Base-by-base conservation (phyloP, 2,329 filamentous ascomycete genomes). In the Epichloe festucae region DNA sequence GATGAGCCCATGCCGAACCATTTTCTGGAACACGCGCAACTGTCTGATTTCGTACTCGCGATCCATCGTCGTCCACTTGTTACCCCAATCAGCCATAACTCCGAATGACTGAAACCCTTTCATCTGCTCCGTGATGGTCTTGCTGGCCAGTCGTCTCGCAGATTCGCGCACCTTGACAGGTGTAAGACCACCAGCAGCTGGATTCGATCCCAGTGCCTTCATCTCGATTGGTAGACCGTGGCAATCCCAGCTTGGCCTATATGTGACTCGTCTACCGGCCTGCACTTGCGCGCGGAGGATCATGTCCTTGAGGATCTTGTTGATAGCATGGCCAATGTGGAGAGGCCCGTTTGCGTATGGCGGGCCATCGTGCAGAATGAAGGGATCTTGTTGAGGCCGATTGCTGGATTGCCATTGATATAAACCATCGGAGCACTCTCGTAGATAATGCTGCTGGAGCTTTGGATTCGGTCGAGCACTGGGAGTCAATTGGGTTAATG, bases 211-310 rank as follows among this genome's bases (percentile, higher is more conserved):
- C 15, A 98, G 76, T 23, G 90, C 93, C 70, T 97, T 98, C 60
- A 97, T 77, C 74, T 98, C 93, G 63, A 98, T 98, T 1, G 93
- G 93, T 47, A 98, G 76, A 0, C 93, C 93, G 72, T 98, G 93
- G 58, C 93, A 98, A 65, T 98, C 94, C 93, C 93, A 98, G 45
- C 93, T 91, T 2, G 93, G 93, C 15, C 89, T 75, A 63, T 94
- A 98, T 40, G 82, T 75, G 36, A 97, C 83, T 55, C 80, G 76
- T 61, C 59, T 60, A 59, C 76, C 93, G 62, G 84, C 78, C 54
- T 87, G 81, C 54, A 97, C 72, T 70, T 95, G 82, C 55, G 85
- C 82, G 41, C 93, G 81, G 59, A 89, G 76, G 55, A 95, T 87
- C 62, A 97, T 87, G 68, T 98, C 93, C 73, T 98, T 98, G 54